Evolutionary conservation across 2,329 filamentous ascomycete genomes (phyloP).

Genomic region (Parascedosporium putredinis): DNA sequence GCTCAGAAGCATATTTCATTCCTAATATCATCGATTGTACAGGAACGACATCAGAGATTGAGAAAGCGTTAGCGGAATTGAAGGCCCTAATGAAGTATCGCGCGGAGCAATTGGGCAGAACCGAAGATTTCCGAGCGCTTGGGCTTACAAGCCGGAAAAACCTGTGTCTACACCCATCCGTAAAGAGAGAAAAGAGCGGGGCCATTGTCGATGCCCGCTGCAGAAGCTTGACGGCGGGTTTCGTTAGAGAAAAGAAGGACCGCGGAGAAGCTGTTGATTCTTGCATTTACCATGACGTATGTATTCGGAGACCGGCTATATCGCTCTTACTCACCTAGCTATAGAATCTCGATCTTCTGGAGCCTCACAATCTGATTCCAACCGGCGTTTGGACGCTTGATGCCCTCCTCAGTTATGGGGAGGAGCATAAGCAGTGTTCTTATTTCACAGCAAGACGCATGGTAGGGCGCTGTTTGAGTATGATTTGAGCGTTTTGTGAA

Average conservation of each 20-base stretch:
- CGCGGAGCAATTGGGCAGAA: conserved; percentile 73
- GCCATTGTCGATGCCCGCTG: conserved; percentile 91
- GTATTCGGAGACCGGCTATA: conserved; percentile 14
- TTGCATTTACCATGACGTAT: conserved; percentile 87
- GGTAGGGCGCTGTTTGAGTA: no score
- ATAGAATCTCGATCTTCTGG: conserved; percentile 83
- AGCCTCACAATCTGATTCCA: conserved; percentile 88
- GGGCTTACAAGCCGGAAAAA: conserved; percentile 96
- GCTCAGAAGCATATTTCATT: not conserved
- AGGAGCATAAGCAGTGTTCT: conserved; percentile 92
- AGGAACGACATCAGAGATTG: conserved; percentile 98
- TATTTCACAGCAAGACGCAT: conserved; percentile 95
- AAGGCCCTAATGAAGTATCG: conserved; percentile 94
- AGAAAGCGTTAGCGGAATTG: conserved; percentile 88
- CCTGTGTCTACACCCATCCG: conserved; percentile 87
- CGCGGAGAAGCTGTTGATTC: conserved; percentile 87
- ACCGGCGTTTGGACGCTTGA: conserved; percentile 95
- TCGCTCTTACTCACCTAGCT: conserved; percentile 12
- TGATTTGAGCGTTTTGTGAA: no score
- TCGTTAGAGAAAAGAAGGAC: conserved; percentile 96
- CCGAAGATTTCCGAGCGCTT: conserved; percentile 86
- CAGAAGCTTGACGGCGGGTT: conserved; percentile 88
- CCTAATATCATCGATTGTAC: not conserved
- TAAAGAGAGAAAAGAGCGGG: conserved; percentile 93
- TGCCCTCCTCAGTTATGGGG: conserved; percentile 76